Percentiles rank a stretch among this genome's conserved stretches.
Conservation (phyloP, 1,284 basidiomycete genomes). For the Rhizopogon hawkerae region DNA sequence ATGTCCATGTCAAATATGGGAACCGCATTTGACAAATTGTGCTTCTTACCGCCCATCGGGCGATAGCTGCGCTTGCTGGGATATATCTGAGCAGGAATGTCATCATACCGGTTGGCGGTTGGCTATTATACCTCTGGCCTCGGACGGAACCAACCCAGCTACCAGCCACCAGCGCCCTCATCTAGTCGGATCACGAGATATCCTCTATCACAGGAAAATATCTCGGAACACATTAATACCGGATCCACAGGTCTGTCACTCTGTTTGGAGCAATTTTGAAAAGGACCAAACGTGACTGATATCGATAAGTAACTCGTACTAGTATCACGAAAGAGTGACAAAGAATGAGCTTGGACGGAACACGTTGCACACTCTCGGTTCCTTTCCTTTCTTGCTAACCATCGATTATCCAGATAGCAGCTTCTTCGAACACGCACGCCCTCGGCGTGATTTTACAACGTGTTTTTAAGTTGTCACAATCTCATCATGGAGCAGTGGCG, state of each 20-base stretch:
- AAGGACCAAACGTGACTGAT: neutral
- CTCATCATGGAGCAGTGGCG: neutral
- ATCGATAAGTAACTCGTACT: neutral
- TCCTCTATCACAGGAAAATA: neutral
- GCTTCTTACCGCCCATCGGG: neutral
- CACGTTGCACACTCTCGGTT: neutral
- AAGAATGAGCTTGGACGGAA: neutral
- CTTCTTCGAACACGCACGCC: neutral
- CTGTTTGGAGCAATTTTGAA: neutral
- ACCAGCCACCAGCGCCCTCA: too few relatives aligned
- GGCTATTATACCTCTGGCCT: neutral
- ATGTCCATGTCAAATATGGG: too few relatives aligned
- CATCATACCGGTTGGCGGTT: neutral
- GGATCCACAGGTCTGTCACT: neutral
- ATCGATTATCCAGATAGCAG: conserved; percentile 1
- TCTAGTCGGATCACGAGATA: neutral
- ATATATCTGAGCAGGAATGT: too few relatives aligned
- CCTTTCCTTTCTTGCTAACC: neutral
- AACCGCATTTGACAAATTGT: too few relatives aligned
- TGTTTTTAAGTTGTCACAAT: conserved; percentile 2
- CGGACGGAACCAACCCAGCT: neutral
- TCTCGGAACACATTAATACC: neutral
- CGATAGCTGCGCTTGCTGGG: neutral
- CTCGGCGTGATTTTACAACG: neutral
- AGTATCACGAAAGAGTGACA: neutral